phyloP scores from a whole-genome alignment of 345 rosid genomes.

The Kandelia obovata region DNA sequence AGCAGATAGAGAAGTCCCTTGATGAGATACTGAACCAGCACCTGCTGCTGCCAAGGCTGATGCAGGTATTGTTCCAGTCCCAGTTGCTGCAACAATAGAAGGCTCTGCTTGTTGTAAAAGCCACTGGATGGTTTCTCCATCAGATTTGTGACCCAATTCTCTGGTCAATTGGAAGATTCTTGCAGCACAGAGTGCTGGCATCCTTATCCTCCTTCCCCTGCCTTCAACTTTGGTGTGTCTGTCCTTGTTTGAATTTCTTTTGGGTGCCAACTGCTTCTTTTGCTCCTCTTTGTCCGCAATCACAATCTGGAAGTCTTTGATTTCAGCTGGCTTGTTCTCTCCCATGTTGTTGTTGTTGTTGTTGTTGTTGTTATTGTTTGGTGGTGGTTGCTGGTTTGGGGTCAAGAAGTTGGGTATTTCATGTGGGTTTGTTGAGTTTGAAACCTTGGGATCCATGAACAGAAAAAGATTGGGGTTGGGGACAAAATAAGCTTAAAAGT shows the following conservation, averaged over 20 bases:
- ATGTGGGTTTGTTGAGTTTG: constrained; percentile 40
- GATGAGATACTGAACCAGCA: constrained; percentile 63
- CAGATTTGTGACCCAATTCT: constrained; percentile 96
- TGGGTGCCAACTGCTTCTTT: constrained; percentile 64
- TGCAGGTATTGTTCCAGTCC: constrained; percentile 93
- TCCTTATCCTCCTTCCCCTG: constrained; percentile 87
- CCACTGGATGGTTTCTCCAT: constrained; percentile 98
- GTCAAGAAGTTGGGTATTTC: constrained; percentile 60
- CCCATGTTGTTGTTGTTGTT: constrained; percentile 30
- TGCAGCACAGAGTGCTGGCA: constrained; percentile 98
- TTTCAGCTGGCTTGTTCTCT: constrained; percentile 52
- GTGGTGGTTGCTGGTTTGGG: constrained; percentile 29
- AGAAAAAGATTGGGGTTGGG: constrained; percentile 13
- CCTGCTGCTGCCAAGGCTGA: constrained; percentile 76
- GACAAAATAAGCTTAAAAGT: constrained; percentile 21
- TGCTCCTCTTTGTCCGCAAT: constrained; percentile 61
- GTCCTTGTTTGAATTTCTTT: constrained; percentile 90
- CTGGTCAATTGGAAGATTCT: constrained; percentile 94
- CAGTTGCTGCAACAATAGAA: constrained; percentile 85
- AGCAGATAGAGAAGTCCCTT: constrained; percentile 52
- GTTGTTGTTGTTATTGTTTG: constrained; percentile 23
- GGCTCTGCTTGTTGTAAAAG: constrained; percentile 92
- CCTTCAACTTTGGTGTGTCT: constrained; percentile 97
- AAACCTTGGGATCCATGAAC: constrained; percentile 64
- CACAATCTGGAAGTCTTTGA: constrained; percentile 74